These are phyloP conservation scores for Crucibulum laeve DNA, from an alignment of 768 basidiomycete species.

Conservation along the genomic window DNA sequence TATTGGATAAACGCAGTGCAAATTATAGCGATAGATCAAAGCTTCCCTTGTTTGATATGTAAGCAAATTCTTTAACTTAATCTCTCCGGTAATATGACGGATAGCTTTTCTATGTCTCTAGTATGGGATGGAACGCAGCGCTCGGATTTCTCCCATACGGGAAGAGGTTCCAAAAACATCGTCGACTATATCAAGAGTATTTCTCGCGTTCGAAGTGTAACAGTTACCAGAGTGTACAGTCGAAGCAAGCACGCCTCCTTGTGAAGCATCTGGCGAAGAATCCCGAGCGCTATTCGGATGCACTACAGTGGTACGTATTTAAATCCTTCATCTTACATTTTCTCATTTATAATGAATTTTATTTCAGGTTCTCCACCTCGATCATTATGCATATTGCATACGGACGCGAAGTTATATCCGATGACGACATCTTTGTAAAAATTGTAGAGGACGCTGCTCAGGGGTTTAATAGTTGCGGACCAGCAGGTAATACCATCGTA, in stretches of 20 bases:
- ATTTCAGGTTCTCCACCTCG: background rate
- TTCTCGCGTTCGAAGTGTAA: background rate
- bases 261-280: background rate
- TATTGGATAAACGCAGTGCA: background rate
- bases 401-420: conserved; percentile 6
- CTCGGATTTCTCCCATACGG: background rate
- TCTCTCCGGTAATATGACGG: background rate
- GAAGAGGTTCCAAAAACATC: background rate
- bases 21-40: background rate
- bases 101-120: background rate
- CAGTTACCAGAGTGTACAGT: background rate
- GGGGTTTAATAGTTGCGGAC: no score
- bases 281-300: conserved; percentile 8
- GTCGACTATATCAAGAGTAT: background rate
- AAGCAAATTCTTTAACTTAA: background rate
- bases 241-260: background rate
- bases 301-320: conserved; percentile 19
- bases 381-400: background rate
- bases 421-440: conserved; percentile 6
- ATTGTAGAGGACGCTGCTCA: conserved; percentile 16
- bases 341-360: background rate
- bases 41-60: background rate
- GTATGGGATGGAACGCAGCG: background rate
- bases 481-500: no score
- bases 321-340: conserved; percentile 16